Evolutionary conservation across 2,329 filamentous ascomycete genomes (phyloP), one percentile per base, ranked within the genome.

Genomic region (Alternaria rosae): DNA sequence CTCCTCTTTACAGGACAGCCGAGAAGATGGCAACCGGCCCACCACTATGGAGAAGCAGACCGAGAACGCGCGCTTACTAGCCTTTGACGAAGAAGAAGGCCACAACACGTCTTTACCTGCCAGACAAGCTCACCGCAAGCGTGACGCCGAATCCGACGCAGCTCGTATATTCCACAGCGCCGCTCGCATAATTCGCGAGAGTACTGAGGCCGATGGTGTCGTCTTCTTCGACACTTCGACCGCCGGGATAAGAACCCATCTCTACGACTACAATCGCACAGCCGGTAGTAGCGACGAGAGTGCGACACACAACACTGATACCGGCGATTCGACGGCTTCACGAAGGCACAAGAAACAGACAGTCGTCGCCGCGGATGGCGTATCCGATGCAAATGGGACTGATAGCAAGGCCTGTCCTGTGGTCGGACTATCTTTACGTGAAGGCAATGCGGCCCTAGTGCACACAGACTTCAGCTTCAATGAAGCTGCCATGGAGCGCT

Each of bases 151-250:
- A 26, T 68, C 66, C 6, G 72, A 70, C 54, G 65, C 63, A 25
- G 67, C 66, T 28, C 73, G 69, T n/a, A 72, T 78, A 35, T 78
- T 77, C 44, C 74, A 77, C 32, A 59, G 76, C n/a, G 77, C 77
- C 10, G 76, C 76, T 12, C 73, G 73, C 17, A 76, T 78, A 26
- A 75, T 79, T 42, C 73, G 75, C 8, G 70, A 78, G 35, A 75
- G 70, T 5, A 76, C 70, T 10, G 67, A 73, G 17, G 68, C 75
- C 3, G 76, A 78, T 44, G 77, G 77, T n/a, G 74, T 76, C 1
- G 69, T 77, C 5, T 78, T 79, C 57, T 78, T 78, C 17, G 76
- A 78, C 44, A 75, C 75, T 21, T 75, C 75, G 8, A 68, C 74
- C 12, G 71, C 73, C 51, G 65, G 71, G 23, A 72, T 77, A 48